Base-by-base conservation (phyloP, 2,329 filamentous ascomycete species). In the Sarocladiaceae sp. region DNA sequence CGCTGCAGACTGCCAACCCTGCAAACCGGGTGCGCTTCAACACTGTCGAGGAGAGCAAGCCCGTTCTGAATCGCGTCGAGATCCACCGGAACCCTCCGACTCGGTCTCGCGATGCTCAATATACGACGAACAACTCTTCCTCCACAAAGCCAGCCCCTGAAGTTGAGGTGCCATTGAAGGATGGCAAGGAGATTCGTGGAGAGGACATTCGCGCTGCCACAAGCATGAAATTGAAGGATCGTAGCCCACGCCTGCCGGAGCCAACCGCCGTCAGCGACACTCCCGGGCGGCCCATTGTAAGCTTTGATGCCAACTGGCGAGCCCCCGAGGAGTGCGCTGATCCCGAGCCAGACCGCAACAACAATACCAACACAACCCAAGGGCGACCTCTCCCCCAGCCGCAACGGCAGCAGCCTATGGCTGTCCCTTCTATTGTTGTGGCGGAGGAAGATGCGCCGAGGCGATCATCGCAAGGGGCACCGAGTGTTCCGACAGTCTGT, bases 221-320 rank as follows among this genome's bases (percentile, higher is more conserved):
- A 7, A 94, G 88, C 71, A 95, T 95, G 82, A 87, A 78, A 66
- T 75, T 94, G 57, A 91, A 84, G 66, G 90, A 96, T 69, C 86
- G 92, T 64, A 97, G 91, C 70, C 72, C 84, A 53, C 95, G 89
- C 66, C 77, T 97, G 56, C 93, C 92, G 25, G 93, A 87, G 63
- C 93, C 93, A 58, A 90, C 88, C 52, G 86, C 89, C 63, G 92
- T 97, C 69, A 97, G 91, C 73, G 88, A 97, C 73, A 88, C 81
- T 64, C 87, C 88, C 61, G 90, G 90, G 61, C 84, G 93, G 66
- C 93, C 93, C 57, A 97, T 97, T 76, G 93, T 97, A 78, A 97
- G 93, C 79, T 97, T 97, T 78, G 82, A 96, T 71, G 82, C 82
- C 63, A 82, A 87, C 66, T 96, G 90, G 85, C 87, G 84, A 76